Base-by-base conservation (phyloP, 345 rosid species). In the Cardamine resedifolia region DNA sequence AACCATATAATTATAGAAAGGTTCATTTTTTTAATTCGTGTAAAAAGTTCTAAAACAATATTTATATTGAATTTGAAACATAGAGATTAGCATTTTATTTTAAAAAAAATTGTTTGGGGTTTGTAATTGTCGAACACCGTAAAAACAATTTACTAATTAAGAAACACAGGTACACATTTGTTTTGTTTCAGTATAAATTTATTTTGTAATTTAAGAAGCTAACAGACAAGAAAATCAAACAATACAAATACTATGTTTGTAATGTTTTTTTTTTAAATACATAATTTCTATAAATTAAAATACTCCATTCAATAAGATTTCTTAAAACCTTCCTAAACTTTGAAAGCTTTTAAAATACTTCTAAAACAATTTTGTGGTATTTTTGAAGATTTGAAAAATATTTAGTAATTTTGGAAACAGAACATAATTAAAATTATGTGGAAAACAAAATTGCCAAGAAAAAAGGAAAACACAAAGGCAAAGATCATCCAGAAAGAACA, bases 401-500 rank as follows among this genome's bases (percentile, higher is more conserved):
- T 9, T 0, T 28, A 52, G 26, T 38, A 58, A 20, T 19, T 38
- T 38, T 39, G 34, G 36, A 38, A 36, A 34, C 49, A 55, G 19
- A 26, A 18, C 23, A 27, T 5, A 12, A n/a, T n/a, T n/a, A 39
- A 28, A 10, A 3, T 3, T 31, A 26, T 57, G 0, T 21, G 10
- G 1, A 38, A 38, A 10, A 2, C 3, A 3, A 3, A 49, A 28
- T 28, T 7, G 51, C 64, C 43, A 4, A 45, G 2, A 58, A 53
- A 4, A 31, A 38, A n/a, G n/a, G 59, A 59, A 48, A 44, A 49
- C 49, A 75, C 70, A 68, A 65, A 44, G 27, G 63, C 61, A 68
- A 78, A 45, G 51, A 41, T 38, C 55, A 70, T 65, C 23, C 7
- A 59, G 47, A 75, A 72, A 64, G 63, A 56, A 74, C 60, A 58